Conservation (phyloP, 1,139 yeast genomes). For the Kodamaea suecica region DNA sequence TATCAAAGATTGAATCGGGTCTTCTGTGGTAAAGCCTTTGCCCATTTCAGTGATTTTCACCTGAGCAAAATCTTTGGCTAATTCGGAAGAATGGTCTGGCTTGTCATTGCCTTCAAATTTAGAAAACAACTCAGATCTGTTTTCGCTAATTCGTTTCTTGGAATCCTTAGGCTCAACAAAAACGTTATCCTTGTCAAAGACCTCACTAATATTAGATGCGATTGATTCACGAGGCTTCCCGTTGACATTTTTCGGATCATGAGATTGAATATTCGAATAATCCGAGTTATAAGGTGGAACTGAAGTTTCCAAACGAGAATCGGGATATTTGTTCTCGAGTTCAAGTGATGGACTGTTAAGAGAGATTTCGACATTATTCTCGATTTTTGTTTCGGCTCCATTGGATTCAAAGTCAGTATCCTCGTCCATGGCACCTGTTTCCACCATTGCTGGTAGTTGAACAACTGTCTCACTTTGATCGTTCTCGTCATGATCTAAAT, state of each 20-base stretch:
- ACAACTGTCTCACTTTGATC: no score
- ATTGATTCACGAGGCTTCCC: conserved; percentile 1
- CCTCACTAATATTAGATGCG: not conserved
- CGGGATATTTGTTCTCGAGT: not conserved
- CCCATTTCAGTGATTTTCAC: conserved; percentile 31
- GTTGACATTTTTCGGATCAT: not conserved
- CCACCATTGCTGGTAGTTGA: no score
- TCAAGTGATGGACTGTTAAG: not conserved
- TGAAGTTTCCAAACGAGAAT: not conserved
- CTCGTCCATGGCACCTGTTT: not conserved
- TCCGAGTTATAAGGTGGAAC: not conserved
- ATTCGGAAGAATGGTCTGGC: conserved; percentile 22
- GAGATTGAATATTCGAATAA: not conserved
- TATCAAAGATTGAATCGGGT: conserved; percentile 32
- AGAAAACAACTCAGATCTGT: conserved; percentile 19
- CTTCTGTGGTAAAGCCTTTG: conserved; percentile 11
- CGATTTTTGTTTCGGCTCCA: not conserved
- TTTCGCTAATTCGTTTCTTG: conserved; percentile 1
- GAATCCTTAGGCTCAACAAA: conserved; percentile 15
- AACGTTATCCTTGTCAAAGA: conserved; percentile 11
- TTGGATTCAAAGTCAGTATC: not conserved
- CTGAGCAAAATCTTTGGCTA: conserved; percentile 39
- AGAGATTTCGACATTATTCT: not conserved
- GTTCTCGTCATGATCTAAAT: conserved; percentile 2
- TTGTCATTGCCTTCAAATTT: conserved; percentile 12